Evolutionary conservation across 768 basidiomycete species (phyloP).

Genomic region (Lactarius psammicola): DNA sequence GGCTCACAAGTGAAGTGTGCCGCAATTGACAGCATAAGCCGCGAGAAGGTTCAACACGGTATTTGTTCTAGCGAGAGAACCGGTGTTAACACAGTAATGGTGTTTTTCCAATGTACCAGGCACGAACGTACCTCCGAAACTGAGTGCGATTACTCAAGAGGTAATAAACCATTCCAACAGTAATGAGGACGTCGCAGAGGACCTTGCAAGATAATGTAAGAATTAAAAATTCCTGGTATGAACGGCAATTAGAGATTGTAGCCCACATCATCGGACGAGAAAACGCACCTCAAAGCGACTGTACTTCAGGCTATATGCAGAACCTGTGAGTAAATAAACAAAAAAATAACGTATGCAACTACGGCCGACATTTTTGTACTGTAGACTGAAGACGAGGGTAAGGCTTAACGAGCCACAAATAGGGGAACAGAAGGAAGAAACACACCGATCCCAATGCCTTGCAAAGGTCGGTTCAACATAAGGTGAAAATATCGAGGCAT

Average conservation of each 20-base stretch:
- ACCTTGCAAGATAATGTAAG: not conserved
- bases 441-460: not conserved
- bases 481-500: not conserved
- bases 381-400: not conserved
- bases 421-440: not conserved
- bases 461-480: not conserved
- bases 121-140: not conserved
- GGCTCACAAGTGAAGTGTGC: not conserved
- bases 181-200: not conserved
- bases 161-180: not conserved
- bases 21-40: not conserved
- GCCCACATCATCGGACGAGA: not conserved
- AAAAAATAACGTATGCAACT: not conserved
- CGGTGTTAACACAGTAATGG: not conserved
- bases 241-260: not conserved
- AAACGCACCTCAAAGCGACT: not conserved
- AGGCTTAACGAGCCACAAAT: not conserved
- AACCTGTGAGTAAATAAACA: not conserved
- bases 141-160: not conserved
- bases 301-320: not conserved
- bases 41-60: not conserved
- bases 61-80: not conserved
- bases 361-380: not conserved
- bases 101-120: no score
- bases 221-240: not conserved